phyloP scores from a whole-genome alignment of 768 basidiomycete species.

The Lentinula raphanica region DNA sequence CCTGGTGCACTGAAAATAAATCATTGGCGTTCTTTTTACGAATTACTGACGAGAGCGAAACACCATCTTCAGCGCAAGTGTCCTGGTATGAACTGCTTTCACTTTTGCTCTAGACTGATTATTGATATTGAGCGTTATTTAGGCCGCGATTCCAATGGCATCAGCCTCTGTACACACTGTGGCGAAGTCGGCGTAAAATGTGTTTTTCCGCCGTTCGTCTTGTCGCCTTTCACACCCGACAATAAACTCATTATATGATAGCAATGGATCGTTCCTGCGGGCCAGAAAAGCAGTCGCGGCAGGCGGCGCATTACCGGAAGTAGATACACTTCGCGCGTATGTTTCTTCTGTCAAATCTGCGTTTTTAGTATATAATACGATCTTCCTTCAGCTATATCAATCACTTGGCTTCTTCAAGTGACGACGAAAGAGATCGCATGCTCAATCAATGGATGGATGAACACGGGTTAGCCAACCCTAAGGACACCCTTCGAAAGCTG shows the following conservation, averaged over 20 bases:
- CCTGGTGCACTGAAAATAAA: neutral
- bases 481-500: conserved; percentile 1
- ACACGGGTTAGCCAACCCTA: neutral
- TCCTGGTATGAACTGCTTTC: neutral
- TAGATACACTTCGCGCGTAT: conserved; percentile 3
- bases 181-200: conserved; percentile 8
- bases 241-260: neutral
- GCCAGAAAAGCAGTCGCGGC: conserved; percentile 1
- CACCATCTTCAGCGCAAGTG: neutral
- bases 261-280: neutral
- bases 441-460: conserved; percentile 7
- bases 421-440: conserved; percentile 3
- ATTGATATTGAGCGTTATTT: neutral
- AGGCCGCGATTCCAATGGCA: conserved; percentile 6
- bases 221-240: neutral
- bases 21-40: neutral
- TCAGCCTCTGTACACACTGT: conserved; percentile 8
- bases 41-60: neutral
- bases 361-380: neutral
- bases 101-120: neutral
- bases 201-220: conserved; percentile 8
- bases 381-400: conserved; percentile 3
- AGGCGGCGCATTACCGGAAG: neutral
- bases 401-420: neutral
- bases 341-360: neutral